phyloP scores from a whole-genome alignment of 202 grass and related monocot genomes.

The Setaria viridis region DNA sequence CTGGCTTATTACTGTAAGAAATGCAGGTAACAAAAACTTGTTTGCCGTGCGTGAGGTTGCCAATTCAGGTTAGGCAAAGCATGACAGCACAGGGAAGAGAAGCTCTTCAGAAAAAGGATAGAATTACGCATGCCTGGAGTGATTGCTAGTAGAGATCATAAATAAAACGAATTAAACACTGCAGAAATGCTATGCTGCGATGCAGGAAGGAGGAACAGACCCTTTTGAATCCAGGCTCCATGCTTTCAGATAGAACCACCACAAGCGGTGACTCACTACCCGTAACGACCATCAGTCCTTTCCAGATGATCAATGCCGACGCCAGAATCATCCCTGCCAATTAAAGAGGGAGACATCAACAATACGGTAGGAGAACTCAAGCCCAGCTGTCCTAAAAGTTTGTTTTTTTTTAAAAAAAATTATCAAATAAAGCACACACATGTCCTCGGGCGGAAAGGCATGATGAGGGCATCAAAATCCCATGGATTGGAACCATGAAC shows the following conservation, averaged over 20 bases:
- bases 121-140: too few relatives aligned
- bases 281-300: slow-evolving; percentile 47
- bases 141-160: background rate
- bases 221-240: slow-evolving; percentile 59
- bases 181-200: background rate
- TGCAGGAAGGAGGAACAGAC: slow-evolving; percentile 18
- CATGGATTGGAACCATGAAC: too few relatives aligned
- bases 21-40: background rate
- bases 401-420: too few relatives aligned
- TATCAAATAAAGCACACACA: too few relatives aligned
- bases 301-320: slow-evolving; percentile 56
- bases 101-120: background rate
- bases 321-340: slow-evolving; percentile 49
- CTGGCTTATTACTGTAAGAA: background rate
- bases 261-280: slow-evolving; percentile 53
- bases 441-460: too few relatives aligned
- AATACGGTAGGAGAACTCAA: too few relatives aligned
- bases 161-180: background rate
- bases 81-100: background rate
- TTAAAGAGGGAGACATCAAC: background rate
- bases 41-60: background rate
- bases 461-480: too few relatives aligned
- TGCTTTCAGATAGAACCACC: slow-evolving; percentile 63
- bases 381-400: too few relatives aligned
- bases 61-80: background rate